A percentile compares a stretch with the other conserved stretches of the same genome.
Conservation (phyloP, 257 asterid species). For the Paulownia fortunei region DNA sequence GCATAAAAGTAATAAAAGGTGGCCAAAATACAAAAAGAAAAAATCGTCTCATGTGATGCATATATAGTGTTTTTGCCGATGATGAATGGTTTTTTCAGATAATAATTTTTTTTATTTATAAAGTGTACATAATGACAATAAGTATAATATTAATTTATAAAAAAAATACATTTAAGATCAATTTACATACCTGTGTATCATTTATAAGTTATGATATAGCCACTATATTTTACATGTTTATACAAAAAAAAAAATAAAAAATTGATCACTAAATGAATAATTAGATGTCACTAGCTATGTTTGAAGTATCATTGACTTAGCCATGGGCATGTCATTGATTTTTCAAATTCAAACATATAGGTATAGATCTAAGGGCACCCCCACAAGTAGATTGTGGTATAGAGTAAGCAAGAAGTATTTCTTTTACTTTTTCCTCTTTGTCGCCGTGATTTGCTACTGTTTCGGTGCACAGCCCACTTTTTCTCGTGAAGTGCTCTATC, state of each 20-base stretch:
- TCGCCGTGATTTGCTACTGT: constrained; percentile 50
- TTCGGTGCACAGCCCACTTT: constrained; percentile 49
- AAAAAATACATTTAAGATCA: no score
- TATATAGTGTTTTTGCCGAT: neutral
- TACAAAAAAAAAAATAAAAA: no score
- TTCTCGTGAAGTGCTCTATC: constrained; percentile 52
- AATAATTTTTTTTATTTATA: no score
- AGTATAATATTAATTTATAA: no score
- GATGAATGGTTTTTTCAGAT: neutral
- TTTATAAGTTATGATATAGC: no score
- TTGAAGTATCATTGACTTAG: neutral
- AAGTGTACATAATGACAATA: no score
- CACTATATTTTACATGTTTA: no score
- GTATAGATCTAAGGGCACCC: neutral
- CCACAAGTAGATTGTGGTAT: neutral
- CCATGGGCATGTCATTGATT: neutral
- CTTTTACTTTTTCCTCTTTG: constrained; percentile 29
- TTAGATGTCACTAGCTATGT: neutral
- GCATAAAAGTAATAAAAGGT: no score
- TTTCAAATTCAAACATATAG: constrained; percentile 11
- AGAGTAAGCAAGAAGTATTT: constrained; percentile 35
- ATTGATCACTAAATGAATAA: no score
- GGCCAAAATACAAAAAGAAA: no score
- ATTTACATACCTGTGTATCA: no score
- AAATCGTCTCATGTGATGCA: constrained; percentile 6